Base-by-base conservation (phyloP, 306 rosid species). In the Albizia julibrissin region DNA sequence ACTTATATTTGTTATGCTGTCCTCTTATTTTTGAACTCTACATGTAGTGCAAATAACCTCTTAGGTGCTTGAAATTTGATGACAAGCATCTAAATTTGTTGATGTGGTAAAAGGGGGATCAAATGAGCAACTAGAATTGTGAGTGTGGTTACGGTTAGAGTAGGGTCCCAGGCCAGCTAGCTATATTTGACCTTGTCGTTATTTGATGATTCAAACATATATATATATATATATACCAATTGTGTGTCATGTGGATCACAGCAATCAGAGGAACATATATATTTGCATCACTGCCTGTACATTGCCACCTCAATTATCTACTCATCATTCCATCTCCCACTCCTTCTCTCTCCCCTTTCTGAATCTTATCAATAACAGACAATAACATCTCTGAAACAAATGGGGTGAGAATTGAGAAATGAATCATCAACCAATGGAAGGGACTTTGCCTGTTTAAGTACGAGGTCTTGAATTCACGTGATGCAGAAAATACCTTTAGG, bases 291-390 rank as follows among this genome's bases (percentile, higher is more conserved):
- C 3, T 58, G 47, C 39, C 39, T 15, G 3, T n/a, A 27, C 71
- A 10, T 52, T 29, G 64, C 80, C 50, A 46, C 84, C 58, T 47
- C 70, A 80, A 59, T 82, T 69, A 56, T 56, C 10, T 24, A 19
- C 69, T n/a, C 26, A 3, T 24, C 15, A 34, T 52, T 81, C 19
- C 70, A 65, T 33, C 24, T 3, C 21, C 10, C 68, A 1, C 54
- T 34, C 73, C 29, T 37, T 8, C 47, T 4, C 18, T 37, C 72
- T 4, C 29, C 15, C 5, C 43, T 2, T 26, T 26, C 1, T 59
- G 1, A 46, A 46, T 11, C 4, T 46, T 13, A 10, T 13, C 50
- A 46, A 46, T 46, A 5, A 34, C 6, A 47, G 52, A 19, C 3
- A 0, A 47, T 3, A 47, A 47, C 52, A 47, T 47, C 52, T 6